These are phyloP conservation scores for Blastobotrys malaysiensis DNA, from an alignment of 1,139 yeast genomes.

Conservation along the genomic window DNA sequence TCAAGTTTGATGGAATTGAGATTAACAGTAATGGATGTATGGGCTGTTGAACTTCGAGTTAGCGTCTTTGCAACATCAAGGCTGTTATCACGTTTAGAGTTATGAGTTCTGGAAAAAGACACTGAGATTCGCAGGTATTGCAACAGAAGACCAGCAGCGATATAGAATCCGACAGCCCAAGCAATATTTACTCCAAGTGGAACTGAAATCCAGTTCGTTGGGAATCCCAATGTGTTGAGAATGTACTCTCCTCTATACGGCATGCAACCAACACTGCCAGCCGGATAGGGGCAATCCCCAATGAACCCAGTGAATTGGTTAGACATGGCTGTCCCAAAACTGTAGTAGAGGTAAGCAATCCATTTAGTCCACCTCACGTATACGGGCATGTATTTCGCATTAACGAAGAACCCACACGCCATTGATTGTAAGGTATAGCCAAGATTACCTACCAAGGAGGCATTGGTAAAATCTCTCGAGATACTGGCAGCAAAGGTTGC, in stretches of 20 bases:
- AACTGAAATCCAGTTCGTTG: constrained; percentile 56
- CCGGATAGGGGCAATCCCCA: constrained; percentile 51
- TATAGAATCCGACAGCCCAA: constrained; percentile 54
- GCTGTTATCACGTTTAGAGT: constrained; percentile 12
- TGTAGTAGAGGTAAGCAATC: constrained; percentile 70
- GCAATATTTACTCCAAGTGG: constrained; percentile 60
- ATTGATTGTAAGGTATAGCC: constrained; percentile 68
- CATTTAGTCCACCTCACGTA: constrained; percentile 83
- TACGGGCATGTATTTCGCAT: constrained; percentile 70
- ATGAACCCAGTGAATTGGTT: constrained; percentile 58
- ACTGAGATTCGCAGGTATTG: constrained; percentile 49
- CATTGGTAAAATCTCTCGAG: constrained; percentile 58
- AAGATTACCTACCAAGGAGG: constrained; percentile 57
- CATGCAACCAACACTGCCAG: constrained; percentile 40
- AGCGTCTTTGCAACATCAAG: neutral
- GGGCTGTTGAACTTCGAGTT: neutral
- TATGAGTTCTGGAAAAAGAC: constrained; percentile 37
- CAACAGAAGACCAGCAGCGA: constrained; percentile 41
- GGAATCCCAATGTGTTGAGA: constrained; percentile 52
- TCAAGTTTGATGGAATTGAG: constrained; percentile 19
- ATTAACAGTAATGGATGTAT: constrained; percentile 17
- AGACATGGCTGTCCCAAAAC: constrained; percentile 61
- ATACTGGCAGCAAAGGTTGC: constrained; percentile 55
- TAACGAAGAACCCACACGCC: constrained; percentile 79
- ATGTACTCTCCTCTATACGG: constrained; percentile 48